Evolutionary conservation across 2,329 filamentous ascomycete species (phyloP).

Genomic region (Allantophomopsis lycopodina): DNA sequence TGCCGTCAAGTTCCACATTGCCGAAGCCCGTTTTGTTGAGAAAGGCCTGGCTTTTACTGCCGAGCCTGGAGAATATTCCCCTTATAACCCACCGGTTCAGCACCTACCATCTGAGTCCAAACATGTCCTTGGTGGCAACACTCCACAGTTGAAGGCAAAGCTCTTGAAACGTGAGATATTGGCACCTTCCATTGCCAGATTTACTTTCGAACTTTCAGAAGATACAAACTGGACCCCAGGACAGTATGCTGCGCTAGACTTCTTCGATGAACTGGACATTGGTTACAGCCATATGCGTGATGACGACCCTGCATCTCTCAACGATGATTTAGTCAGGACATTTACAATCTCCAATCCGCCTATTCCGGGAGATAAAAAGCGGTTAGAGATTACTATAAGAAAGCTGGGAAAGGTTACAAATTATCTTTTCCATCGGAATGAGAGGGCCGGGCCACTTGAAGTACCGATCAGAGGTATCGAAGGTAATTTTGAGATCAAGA

Average conservation of each 20-base stretch:
- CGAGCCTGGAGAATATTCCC: slow-evolving; percentile 41
- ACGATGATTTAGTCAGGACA: slow-evolving; percentile 73
- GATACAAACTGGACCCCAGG: slow-evolving; percentile 46
- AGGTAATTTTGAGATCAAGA: slow-evolving; percentile 35
- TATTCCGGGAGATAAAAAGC: background rate
- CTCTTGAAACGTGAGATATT: slow-evolving; percentile 45
- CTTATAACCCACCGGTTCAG: slow-evolving; percentile 67
- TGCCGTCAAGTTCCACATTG: slow-evolving; percentile 53
- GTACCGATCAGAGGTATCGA: slow-evolving; percentile 62
- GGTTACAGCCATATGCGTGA: slow-evolving; percentile 80
- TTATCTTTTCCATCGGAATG: slow-evolving; percentile 46
- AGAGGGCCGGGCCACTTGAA: slow-evolving; percentile 35
- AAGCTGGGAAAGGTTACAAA: slow-evolving; percentile 56
- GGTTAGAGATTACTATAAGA: slow-evolving; percentile 59
- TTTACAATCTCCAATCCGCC: slow-evolving; percentile 60
- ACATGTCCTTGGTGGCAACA: slow-evolving; percentile 2
- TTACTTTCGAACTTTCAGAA: slow-evolving; percentile 37
- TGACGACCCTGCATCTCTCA: slow-evolving; percentile 64
- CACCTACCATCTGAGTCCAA: slow-evolving; percentile 44
- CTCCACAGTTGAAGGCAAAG: slow-evolving; percentile 25
- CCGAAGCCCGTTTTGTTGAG: slow-evolving; percentile 45
- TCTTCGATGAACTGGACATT: slow-evolving; percentile 50
- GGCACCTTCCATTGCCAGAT: slow-evolving; percentile 54
- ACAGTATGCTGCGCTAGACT: slow-evolving; percentile 67
- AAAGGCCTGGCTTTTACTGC: slow-evolving; percentile 58